A percentile compares a stretch with the other conserved stretches of the same genome.
Evolutionary conservation across 768 basidiomycete genomes (phyloP).

Genomic region (Postia placenta): DNA sequence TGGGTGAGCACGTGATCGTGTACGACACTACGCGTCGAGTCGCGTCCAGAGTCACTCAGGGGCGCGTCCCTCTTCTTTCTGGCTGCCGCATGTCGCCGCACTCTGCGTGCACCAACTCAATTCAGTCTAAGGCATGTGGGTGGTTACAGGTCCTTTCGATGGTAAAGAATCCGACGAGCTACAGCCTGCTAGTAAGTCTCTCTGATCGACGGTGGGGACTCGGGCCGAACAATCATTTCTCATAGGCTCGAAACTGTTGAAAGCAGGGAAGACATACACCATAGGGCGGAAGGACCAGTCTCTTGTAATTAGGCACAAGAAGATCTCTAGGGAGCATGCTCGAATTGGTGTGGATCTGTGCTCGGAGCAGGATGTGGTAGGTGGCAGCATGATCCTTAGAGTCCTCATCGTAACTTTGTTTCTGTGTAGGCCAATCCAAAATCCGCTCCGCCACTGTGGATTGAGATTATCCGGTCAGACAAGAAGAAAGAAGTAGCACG

Average conservation of each 20-base stretch:
- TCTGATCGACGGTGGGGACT: background rate
- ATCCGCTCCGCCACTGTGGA: conserved; percentile 32
- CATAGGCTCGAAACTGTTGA: conserved; percentile 55
- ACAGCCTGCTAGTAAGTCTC: conserved; percentile 6
- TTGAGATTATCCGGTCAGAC: conserved; percentile 30
- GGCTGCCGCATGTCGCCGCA: too few relatives aligned
- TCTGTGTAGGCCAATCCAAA: conserved; percentile 41
- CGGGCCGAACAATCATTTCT: too few relatives aligned
- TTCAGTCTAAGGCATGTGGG: too few relatives aligned
- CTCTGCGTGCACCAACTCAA: too few relatives aligned
- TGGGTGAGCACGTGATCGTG: too few relatives aligned
- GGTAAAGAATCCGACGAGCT: conserved; percentile 8
- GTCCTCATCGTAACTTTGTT: background rate
- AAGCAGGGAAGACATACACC: conserved; percentile 45
- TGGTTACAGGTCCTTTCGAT: conserved; percentile 17
- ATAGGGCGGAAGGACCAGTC: conserved; percentile 51
- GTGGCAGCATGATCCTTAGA: too few relatives aligned
- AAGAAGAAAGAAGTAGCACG: conserved; percentile 29
- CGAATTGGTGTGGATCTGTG: conserved; percentile 50
- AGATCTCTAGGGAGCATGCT: conserved; percentile 59
- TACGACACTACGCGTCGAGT: too few relatives aligned
- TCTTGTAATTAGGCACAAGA: conserved; percentile 51
- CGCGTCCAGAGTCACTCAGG: too few relatives aligned
- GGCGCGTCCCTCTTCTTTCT: too few relatives aligned
- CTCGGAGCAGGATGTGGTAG: conserved; percentile 47